Percentiles rank a stretch among this genome's conserved stretches.
Conservation (phyloP, 208 protist genomes). For the Acanthamoeba divionensis region DNA sequence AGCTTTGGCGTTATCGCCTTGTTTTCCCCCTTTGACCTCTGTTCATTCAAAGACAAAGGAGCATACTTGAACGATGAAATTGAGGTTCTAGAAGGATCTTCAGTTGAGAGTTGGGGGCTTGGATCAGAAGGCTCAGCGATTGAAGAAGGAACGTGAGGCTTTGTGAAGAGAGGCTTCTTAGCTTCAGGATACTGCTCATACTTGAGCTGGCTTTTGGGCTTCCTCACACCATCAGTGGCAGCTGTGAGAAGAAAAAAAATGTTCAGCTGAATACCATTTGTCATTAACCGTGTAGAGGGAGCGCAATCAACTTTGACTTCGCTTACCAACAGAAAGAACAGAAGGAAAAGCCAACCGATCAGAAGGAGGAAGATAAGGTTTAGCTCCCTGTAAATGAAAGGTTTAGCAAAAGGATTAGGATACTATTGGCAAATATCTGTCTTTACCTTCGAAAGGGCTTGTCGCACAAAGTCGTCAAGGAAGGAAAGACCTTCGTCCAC, state of each 20-base stretch:
- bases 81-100: too few species aligned
- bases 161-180: neutral
- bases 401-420: too few species aligned
- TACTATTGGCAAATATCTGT: too few species aligned
- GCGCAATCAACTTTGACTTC: neutral
- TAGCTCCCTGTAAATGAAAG: neutral
- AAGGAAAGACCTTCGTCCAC: slow-evolving; percentile 57
- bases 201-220: neutral
- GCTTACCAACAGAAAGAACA: neutral
- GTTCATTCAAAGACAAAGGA: too few species aligned
- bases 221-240: too few species aligned
- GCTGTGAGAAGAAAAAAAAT: too few species aligned
- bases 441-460: neutral
- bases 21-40: too few species aligned
- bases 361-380: neutral
- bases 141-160: neutral
- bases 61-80: too few species aligned
- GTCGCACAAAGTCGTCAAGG: slow-evolving; percentile 63
- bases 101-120: too few species aligned
- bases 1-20: too few species aligned
- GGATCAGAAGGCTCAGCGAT: neutral
- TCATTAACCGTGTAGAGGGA: neutral
- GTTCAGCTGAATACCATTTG: too few species aligned
- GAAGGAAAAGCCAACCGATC: neutral
- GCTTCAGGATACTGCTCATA: neutral